These are phyloP conservation scores for Achaetomiella virescens DNA, from an alignment of 495 filamentous ascomycete genomes.

Conservation along the genomic window DNA sequence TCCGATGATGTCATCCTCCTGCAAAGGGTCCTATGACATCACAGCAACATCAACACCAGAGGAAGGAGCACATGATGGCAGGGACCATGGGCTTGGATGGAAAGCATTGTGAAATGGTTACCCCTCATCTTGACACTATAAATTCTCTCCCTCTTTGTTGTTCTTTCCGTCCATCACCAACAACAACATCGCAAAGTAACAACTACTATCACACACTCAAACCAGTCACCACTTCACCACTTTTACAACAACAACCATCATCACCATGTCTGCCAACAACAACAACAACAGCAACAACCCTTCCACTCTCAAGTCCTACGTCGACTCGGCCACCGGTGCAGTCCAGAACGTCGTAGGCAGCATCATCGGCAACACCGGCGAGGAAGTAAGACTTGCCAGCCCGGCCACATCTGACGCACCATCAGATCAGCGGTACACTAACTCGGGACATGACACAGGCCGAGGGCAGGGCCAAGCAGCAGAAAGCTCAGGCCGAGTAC, in stretches of 20 bases:
- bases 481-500: constrained; percentile 56
- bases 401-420: background rate
- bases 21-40: constrained; percentile 15
- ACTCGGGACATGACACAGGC: constrained; percentile 15
- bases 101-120: background rate
- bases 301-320: constrained; percentile 74
- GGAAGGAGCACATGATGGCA: background rate
- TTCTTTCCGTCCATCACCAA: background rate
- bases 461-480: constrained; percentile 52
- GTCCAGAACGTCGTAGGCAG: constrained; percentile 66
- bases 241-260: constrained; percentile 8
- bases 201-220: constrained; percentile 6
- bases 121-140: background rate
- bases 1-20: constrained; percentile 17
- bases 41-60: background rate
- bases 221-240: constrained; percentile 6
- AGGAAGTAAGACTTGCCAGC: constrained; percentile 37
- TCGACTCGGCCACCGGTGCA: constrained; percentile 69
- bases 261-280: constrained; percentile 58
- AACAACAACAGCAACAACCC: constrained; percentile 25
- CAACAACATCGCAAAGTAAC: constrained; percentile 1
- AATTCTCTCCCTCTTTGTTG: background rate
- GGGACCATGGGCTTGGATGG: background rate
- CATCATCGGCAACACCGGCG: constrained; percentile 64
- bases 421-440: background rate